Percentiles rank a stretch among this genome's conserved stretches.
phyloP scores from a whole-genome alignment of 768 basidiomycete genomes.

The Symmetrospora coprosmae region DNA sequence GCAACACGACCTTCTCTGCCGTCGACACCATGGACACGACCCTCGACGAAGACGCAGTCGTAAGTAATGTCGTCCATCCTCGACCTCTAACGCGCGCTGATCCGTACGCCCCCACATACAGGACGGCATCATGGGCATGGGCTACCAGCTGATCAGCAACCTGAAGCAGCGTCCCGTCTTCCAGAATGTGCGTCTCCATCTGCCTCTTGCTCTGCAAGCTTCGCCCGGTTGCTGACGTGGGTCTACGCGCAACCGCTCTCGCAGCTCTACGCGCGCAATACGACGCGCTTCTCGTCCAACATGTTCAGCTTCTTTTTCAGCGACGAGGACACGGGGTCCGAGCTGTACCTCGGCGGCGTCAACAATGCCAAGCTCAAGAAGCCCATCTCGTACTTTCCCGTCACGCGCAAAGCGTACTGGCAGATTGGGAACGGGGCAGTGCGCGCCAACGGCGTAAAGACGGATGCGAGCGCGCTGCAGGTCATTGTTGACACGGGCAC shows the following conservation, averaged over 20 bases:
- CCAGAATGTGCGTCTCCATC: slow-evolving; percentile 18
- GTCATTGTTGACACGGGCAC: slow-evolving; percentile 20
- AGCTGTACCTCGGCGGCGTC: slow-evolving; percentile 15
- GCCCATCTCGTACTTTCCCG: slow-evolving; percentile 1
- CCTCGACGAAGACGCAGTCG: slow-evolving; percentile 18
- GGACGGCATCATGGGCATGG: slow-evolving; percentile 32
- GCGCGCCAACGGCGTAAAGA: neutral
- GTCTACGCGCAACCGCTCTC: neutral
- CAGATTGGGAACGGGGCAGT: neutral
- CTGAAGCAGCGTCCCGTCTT: slow-evolving; percentile 35
- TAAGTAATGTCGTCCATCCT: neutral
- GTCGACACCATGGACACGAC: slow-evolving; percentile 33
- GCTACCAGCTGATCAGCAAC: slow-evolving; percentile 42
- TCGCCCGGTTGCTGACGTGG: too few relatives aligned
- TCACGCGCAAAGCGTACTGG: slow-evolving; percentile 10
- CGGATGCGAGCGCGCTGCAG: neutral
- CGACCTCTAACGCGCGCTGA: neutral
- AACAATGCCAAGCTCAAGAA: neutral
- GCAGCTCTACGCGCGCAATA: slow-evolving; percentile 2
- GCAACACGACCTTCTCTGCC: slow-evolving; percentile 41
- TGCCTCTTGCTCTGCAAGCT: too few relatives aligned
- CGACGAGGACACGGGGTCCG: neutral
- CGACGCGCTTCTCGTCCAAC: too few relatives aligned
- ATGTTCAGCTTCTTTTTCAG: slow-evolving; percentile 11
- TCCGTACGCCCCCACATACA: too few relatives aligned